Evolutionary conservation across 805 yeast genomes (phyloP).

Genomic region (Cyberlindnera sargentensis): DNA sequence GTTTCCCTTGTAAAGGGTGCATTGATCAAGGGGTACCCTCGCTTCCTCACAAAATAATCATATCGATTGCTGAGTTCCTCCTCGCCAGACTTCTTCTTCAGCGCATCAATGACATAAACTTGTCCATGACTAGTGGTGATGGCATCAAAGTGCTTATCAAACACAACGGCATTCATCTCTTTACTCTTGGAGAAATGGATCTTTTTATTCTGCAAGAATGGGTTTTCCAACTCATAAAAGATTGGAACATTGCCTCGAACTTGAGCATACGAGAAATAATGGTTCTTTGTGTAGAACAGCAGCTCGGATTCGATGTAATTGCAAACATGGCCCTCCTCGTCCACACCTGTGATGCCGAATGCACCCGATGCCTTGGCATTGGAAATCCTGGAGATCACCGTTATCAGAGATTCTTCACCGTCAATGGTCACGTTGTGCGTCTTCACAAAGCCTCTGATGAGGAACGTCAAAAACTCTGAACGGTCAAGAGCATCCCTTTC

Average conservation of each 20-base stretch:
- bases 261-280: constrained; percentile 71
- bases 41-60: constrained; percentile 41
- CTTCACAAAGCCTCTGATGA: constrained; percentile 88
- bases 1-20: constrained; percentile 30
- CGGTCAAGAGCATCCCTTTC: constrained; percentile 56
- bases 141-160: constrained; percentile 71
- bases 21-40: constrained; percentile 28
- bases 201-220: constrained; percentile 64
- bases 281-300: constrained; percentile 43
- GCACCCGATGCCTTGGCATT: constrained; percentile 87
- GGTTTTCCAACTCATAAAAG: constrained; percentile 84
- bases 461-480: constrained; percentile 70
- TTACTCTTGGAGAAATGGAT: constrained; percentile 69
- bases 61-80: constrained; percentile 58
- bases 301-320: constrained; percentile 88
- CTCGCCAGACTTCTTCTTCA: constrained; percentile 66
- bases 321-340: constrained; percentile 88
- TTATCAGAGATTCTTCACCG: constrained; percentile 35
- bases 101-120: constrained; percentile 72
- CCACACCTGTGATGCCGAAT: constrained; percentile 81
- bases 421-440: constrained; percentile 35
- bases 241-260: constrained; percentile 89
- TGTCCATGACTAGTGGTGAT: constrained; percentile 74
- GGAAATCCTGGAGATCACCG: constrained; percentile 83
- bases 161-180: constrained; percentile 83